Evolutionary conservation across 768 basidiomycete genomes (phyloP).

Genomic region (Suillus ampliporus): DNA sequence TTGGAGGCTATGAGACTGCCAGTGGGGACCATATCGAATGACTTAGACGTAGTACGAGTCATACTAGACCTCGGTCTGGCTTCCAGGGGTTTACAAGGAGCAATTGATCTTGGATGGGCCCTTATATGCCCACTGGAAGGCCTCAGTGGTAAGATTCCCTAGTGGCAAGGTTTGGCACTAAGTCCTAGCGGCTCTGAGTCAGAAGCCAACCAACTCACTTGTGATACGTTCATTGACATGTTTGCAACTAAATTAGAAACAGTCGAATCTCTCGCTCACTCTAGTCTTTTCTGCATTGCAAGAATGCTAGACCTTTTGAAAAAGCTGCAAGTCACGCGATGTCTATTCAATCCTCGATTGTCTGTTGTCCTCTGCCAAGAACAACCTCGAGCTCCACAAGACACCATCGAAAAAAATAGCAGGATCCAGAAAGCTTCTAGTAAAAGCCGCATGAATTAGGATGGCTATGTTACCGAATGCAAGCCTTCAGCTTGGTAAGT

Average conservation of each 20-base stretch:
- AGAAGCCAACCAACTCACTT: background rate
- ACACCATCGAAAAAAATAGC: background rate
- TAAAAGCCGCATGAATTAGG: background rate
- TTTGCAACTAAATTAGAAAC: background rate
- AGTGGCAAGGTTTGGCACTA: background rate
- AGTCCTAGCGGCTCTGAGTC: background rate
- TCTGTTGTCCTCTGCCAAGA: background rate
- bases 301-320: background rate
- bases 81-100: too few species aligned
- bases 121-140: too few species aligned
- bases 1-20: background rate
- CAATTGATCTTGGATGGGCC: too few species aligned
- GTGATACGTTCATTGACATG: background rate
- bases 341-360: background rate
- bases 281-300: background rate
- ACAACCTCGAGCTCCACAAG: background rate
- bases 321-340: background rate
- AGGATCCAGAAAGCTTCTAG: background rate
- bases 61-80: background rate
- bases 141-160: background rate
- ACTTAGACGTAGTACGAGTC: too few species aligned
- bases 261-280: background rate
- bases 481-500: background rate
- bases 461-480: background rate
- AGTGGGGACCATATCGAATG: too few species aligned